Evolutionary conservation across 106 monocot species (phyloP).

Genomic region (Allium fistulosum): DNA sequence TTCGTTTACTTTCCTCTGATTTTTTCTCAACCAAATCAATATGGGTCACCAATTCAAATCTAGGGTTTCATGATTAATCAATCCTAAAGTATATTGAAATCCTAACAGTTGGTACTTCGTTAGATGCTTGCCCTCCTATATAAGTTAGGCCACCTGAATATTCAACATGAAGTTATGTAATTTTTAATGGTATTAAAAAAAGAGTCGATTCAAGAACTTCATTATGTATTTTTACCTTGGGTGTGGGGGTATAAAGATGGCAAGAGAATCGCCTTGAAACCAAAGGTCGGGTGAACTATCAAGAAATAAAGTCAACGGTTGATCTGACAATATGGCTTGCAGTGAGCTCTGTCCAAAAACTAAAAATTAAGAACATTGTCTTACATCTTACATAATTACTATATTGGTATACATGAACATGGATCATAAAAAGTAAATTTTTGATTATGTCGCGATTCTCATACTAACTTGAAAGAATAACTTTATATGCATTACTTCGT

Average conservation of each 20-base stretch:
- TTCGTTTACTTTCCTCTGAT: too few relatives aligned
- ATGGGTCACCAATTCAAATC: too few relatives aligned
- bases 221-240: slow-evolving; percentile 3
- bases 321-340: slow-evolving; percentile 7
- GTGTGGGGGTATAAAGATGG: slow-evolving; percentile 3
- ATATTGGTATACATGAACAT: too few relatives aligned
- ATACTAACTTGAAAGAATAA: too few relatives aligned
- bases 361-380: neutral
- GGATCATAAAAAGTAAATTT: too few relatives aligned
- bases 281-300: slow-evolving; percentile 13
- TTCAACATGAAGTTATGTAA: neutral
- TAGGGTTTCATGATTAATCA: too few relatives aligned
- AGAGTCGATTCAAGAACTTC: neutral
- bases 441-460: too few relatives aligned
- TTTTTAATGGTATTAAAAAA: neutral
- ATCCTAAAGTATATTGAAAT: too few relatives aligned
- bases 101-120: slow-evolving; percentile 7
- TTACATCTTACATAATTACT: too few relatives aligned
- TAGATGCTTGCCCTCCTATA: slow-evolving; percentile 11
- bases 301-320: slow-evolving; percentile 8
- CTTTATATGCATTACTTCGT: too few relatives aligned
- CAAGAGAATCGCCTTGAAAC: slow-evolving; percentile 8
- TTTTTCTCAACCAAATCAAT: too few relatives aligned
- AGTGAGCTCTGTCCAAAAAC: slow-evolving; percentile 14
- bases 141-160: slow-evolving; percentile 16